Base-by-base conservation (phyloP, 2,329 filamentous ascomycete species). In the Alternaria longipes region DNA sequence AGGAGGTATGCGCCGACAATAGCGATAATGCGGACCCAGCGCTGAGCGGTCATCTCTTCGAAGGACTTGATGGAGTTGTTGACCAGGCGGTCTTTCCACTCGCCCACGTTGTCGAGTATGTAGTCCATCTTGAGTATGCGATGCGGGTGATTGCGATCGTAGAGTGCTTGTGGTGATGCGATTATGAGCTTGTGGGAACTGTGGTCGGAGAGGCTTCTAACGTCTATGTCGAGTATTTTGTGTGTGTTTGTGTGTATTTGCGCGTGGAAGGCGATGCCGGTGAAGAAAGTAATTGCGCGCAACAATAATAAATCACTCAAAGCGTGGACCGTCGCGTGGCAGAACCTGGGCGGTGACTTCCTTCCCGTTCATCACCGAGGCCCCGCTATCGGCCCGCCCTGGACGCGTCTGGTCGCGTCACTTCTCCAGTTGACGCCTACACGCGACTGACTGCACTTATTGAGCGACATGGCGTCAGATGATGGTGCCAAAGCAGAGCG, bases 1-100 rank as follows among this genome's bases (percentile, higher is more conserved):
- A 95, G 85, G 65, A 89, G 75, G 81, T 94, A 96, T 56, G 87
- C 89, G 71, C 92, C 87, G 20, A 93, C 86, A 63, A 93, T 86
- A 67, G 88, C 84, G 67, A 92, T 79, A 59, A 95, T 84, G 49
- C 92, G 90, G 70, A 95, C 81, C 79, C 82, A 85, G 67, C 84
- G 82, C 60, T 79, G 74, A 34, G 76, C 59, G 46, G 76, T 78
- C 67, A 85, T 79, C 28, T 78, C 70, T 28, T 79, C 74, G 70
- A 85, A 80, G 45, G 83, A 80, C 54, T 67, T 78, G 59, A 67
- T 74, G 56, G 81, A 67, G 71, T 84, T 84, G 66, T 70, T 74
- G 60, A 71, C 63, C 61, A 80, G 73, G 64, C 79, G 79, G 59
- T 73, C 63, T 53, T 69, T 70, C 73, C 76, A 80, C 46, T 72